These are phyloP conservation scores for Cymbopogon citratus DNA, from an alignment of 176 grass and related monocot species.

Conservation along the genomic window DNA sequence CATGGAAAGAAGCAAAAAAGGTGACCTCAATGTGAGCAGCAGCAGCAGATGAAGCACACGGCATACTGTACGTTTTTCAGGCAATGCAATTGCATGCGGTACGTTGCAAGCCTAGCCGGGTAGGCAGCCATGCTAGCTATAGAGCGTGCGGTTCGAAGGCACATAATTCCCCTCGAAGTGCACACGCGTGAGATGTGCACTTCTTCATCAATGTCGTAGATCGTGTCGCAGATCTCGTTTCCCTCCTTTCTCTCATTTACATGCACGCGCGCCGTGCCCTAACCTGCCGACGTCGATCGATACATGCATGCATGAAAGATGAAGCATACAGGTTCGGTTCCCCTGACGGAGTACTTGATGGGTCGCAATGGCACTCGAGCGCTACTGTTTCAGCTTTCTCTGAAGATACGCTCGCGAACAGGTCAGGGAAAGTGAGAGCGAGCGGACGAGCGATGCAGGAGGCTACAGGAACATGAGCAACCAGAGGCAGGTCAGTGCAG, in stretches of 20 bases:
- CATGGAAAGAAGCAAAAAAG: conserved; percentile 28
- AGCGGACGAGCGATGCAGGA: background rate
- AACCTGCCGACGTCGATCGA: background rate
- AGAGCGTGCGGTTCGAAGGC: conserved; percentile 39
- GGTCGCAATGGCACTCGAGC: background rate
- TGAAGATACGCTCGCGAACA: background rate
- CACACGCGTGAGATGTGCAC: conserved; percentile 20
- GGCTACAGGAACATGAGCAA: background rate
- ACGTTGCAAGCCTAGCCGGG: background rate
- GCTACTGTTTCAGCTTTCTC: conserved; percentile 7
- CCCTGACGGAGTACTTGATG: background rate
- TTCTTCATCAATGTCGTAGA: conserved; percentile 29
- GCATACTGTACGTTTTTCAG: conserved; percentile 8
- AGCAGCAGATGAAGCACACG: background rate
- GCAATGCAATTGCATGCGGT: background rate
- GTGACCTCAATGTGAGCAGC: conserved; percentile 22
- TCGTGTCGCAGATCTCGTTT: conserved; percentile 8
- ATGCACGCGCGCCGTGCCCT: background rate
- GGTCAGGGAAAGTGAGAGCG: background rate
- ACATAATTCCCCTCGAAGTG: conserved; percentile 39
- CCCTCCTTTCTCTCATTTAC: conserved; percentile 9
- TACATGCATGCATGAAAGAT: background rate
- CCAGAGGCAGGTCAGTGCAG: background rate
- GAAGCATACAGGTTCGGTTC: background rate
- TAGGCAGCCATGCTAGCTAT: background rate